phyloP scores from a whole-genome alignment of 305 asterid species.

The Vinca major region DNA sequence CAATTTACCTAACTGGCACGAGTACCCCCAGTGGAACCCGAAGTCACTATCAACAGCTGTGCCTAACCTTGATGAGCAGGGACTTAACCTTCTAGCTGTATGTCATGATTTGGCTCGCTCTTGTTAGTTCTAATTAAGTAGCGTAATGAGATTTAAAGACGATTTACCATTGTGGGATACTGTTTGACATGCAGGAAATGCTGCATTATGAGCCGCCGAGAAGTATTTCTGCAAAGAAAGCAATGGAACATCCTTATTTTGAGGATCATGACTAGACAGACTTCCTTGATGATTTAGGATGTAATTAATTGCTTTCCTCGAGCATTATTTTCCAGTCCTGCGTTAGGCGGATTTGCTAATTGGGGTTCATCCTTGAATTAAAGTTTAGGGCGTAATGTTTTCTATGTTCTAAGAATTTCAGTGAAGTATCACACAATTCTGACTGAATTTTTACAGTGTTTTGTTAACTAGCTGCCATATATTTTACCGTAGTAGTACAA shows the following conservation, averaged over 20 bases:
- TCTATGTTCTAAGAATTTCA: too few species aligned
- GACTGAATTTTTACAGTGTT: too few species aligned
- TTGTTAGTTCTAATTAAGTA: not conserved
- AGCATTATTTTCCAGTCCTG: conserved; percentile 1
- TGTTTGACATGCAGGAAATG: conserved; percentile 58
- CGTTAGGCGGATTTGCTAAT: not conserved
- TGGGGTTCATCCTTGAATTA: not conserved
- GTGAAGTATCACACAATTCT: too few species aligned
- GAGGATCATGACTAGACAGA: conserved; percentile 18
- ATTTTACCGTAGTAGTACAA: too few species aligned
- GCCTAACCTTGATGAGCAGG: conserved; percentile 66
- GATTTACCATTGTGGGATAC: not conserved
- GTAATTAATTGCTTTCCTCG: conserved; percentile 5
- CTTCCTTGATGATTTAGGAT: not conserved
- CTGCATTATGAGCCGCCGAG: conserved; percentile 77
- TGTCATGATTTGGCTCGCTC: conserved; percentile 13
- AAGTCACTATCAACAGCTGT: conserved; percentile 65
- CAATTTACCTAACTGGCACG: conserved; percentile 92
- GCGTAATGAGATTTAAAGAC: not conserved
- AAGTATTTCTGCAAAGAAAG: conserved; percentile 95
- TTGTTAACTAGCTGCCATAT: too few species aligned
- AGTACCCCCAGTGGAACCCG: conserved; percentile 91
- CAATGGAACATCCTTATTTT: conserved; percentile 93
- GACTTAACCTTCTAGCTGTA: conserved; percentile 61
- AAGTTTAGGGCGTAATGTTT: too few species aligned